These are phyloP conservation scores for Cladobotryum mycophilum DNA, from an alignment of 2,329 filamentous ascomycete species.

Conservation along the genomic window DNA sequence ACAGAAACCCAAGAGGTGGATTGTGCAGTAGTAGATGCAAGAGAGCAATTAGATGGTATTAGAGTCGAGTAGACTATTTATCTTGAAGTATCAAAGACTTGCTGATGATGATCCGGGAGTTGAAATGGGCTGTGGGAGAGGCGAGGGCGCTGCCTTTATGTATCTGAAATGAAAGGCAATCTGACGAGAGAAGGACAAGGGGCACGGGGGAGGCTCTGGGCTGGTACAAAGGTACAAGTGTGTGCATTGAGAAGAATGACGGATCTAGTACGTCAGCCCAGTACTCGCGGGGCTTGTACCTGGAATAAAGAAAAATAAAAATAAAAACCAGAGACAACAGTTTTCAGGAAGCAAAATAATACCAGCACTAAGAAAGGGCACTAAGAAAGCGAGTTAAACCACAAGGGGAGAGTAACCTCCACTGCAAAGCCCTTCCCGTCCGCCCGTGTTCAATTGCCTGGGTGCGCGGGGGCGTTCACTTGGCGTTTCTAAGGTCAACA, in stretches of 20 bases:
- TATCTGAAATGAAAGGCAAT: slow-evolving; percentile 26
- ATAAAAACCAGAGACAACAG: neutral
- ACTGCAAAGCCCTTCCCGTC: slow-evolving; percentile 7
- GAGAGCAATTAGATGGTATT: neutral
- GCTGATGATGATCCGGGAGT: neutral
- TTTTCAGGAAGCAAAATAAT: neutral
- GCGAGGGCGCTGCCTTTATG: slow-evolving; percentile 21
- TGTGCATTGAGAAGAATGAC: slow-evolving; percentile 3
- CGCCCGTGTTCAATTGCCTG: slow-evolving; percentile 6
- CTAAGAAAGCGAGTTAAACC: neutral
- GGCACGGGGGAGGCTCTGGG: slow-evolving; percentile 3
- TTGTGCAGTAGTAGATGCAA: slow-evolving; percentile 1
- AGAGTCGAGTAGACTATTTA: slow-evolving; percentile 1
- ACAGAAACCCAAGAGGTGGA: neutral
- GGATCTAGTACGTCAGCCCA: slow-evolving; percentile 12
- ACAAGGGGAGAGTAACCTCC: neutral
- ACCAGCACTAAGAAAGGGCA: neutral
- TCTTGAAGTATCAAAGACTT: slow-evolving; percentile 5
- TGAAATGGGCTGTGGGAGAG: slow-evolving; percentile 1
- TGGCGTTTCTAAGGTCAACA: neutral
- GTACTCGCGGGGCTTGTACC: slow-evolving; percentile 13
- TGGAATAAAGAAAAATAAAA: neutral
- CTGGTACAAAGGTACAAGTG: neutral
- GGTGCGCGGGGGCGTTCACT: slow-evolving; percentile 5
- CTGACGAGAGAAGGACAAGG: slow-evolving; percentile 20